phyloP scores from a whole-genome alignment of 768 basidiomycete species.

The Phylloporus arenicola region DNA sequence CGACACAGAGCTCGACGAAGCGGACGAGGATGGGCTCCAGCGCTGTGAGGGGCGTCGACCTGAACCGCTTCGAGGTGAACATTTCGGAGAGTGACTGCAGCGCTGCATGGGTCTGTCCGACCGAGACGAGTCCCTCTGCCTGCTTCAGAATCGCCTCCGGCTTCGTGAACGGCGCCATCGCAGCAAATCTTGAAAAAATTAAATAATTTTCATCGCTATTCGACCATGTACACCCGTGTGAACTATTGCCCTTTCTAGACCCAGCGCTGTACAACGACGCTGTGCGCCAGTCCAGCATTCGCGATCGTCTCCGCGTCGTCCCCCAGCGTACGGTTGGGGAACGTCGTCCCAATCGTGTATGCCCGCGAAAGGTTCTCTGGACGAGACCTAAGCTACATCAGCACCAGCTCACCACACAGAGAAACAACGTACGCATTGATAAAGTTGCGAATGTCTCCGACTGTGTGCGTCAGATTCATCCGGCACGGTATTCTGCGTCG shows the following conservation, averaged over 20 bases:
- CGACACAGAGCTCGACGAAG: conserved; percentile 94
- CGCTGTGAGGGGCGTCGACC: conserved; percentile 79
- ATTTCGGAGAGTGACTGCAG: conserved; percentile 88
- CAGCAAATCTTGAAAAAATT: background rate
- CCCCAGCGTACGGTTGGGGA: conserved; percentile 73
- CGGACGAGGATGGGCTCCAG: conserved; percentile 95
- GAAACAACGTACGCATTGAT: conserved; percentile 75
- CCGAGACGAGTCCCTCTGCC: conserved; percentile 90
- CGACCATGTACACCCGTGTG: conserved; percentile 5
- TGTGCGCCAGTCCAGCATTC: conserved; percentile 68
- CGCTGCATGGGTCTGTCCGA: conserved; percentile 86
- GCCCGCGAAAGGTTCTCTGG: conserved; percentile 56
- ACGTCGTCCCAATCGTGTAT: conserved; percentile 84
- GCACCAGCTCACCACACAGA: background rate
- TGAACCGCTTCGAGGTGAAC: conserved; percentile 91
- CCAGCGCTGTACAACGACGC: conserved; percentile 84
- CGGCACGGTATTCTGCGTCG: conserved; percentile 62
- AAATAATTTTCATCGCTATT: background rate
- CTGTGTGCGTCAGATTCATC: conserved; percentile 89
- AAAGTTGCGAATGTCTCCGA: conserved; percentile 77
- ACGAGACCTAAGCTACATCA: conserved; percentile 46
- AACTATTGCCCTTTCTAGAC: conserved; percentile 21
- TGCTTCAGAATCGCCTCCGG: conserved; percentile 89
- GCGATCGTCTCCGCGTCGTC: conserved; percentile 63
- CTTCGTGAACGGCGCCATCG: conserved; percentile 86